Evolutionary conservation across 495 filamentous ascomycete genomes (phyloP).

Genomic region (Aspergillus haitiensis): DNA sequence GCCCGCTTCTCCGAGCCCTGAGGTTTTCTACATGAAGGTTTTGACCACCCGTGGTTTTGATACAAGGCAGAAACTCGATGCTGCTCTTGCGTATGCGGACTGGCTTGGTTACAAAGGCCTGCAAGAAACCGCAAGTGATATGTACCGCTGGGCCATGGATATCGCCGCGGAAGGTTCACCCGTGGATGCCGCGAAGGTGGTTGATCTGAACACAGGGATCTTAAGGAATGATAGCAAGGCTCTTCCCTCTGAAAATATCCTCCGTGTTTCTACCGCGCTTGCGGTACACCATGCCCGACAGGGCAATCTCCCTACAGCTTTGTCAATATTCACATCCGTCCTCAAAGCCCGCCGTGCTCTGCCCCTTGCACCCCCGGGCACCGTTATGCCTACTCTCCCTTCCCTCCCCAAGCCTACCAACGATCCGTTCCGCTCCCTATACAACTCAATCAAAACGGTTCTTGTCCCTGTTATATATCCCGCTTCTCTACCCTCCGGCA

Average conservation of each 20-base stretch:
- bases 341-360: conserved; percentile 66
- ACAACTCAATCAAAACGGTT: conserved; percentile 39
- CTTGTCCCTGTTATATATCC: conserved; percentile 62
- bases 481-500: conserved; percentile 61
- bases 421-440: conserved; percentile 45
- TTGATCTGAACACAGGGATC: conserved; percentile 61
- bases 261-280: conserved; percentile 71
- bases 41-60: conserved; percentile 75
- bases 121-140: conserved; percentile 58
- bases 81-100: conserved; percentile 76
- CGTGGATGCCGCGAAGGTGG: conserved; percentile 43
- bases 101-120: conserved; percentile 78
- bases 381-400: conserved; percentile 45
- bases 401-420: conserved; percentile 58
- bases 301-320: conserved; percentile 60
- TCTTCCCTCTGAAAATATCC: conserved; percentile 66
- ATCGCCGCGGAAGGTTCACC: conserved; percentile 58
- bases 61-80: conserved; percentile 69
- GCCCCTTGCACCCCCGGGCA: conserved; percentile 29
- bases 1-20: conserved; percentile 60
- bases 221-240: conserved; percentile 53
- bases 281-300: conserved; percentile 72
- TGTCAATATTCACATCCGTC: conserved; percentile 85
- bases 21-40: conserved; percentile 74
- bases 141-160: conserved; percentile 71